Evolutionary conservation across 148 eudicot species (phyloP), one percentile per base, ranked within the genome.

Genomic region (Vaccinium corymbosum): DNA sequence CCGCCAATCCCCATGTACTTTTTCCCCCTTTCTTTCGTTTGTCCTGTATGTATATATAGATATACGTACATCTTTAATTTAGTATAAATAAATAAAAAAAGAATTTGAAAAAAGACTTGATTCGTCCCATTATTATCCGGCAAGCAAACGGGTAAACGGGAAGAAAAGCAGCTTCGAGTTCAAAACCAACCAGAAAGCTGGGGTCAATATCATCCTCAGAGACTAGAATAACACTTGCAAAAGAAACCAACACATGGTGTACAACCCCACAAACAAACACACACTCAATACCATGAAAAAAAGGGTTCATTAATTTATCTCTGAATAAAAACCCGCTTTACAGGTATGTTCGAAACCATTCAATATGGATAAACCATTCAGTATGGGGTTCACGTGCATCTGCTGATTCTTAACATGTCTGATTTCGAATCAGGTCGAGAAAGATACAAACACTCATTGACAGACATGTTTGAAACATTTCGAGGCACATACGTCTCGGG

Each of bases 101-200:
- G 59, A 73, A 15, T 19, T 48, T 7, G 48, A 81, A 74, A 48
- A 42, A 42, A 74, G 80, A 80, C 76, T 66, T 74, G 80, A 49
- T 61, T 53, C 68, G 87, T 75, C 81, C 64, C 78, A 62, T 80
- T 82, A 46, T 76, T 56, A 85, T 85, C 91, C 91, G 91, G 94
- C 94, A 92, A 87, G 85, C 82, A 83, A 86, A 92, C 96, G 95
- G 93, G 87, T 87, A 89, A 90, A 84, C 90, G 86, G 90, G 89
- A 73, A 90, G 25, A 93, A 92, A 90, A 90, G 93, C 80, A 74
- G 86, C 93, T 89, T 92, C 92, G 90, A 90, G 93, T 90, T 90
- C 90, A 85, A 90, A 91, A 90, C 91, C 90, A 89, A 87, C 88
- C 86, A 86, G 82, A 87, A 89, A 90, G 89, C n/a, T 20, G 72